Evolutionary conservation across 1,284 basidiomycete species (phyloP).

Genomic region (Cutaneotrichosporon sp.): DNA sequence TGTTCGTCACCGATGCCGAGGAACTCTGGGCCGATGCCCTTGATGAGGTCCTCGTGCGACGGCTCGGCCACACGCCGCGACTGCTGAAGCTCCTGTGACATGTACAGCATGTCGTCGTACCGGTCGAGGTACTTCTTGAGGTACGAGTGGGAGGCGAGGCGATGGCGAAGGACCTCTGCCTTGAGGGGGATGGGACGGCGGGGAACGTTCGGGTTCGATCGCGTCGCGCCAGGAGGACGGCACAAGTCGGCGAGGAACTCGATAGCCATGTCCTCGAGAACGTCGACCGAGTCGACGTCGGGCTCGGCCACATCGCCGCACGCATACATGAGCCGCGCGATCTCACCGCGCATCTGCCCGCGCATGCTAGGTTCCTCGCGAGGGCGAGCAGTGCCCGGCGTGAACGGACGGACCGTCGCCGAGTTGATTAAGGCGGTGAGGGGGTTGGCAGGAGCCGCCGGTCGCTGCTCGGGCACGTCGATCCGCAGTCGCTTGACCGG

Average conservation of each 20-base stretch:
- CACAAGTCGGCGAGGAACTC: constrained; percentile 48
- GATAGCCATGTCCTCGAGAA: constrained; percentile 47
- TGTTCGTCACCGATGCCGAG: constrained; percentile 38
- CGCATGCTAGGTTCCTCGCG: constrained; percentile 39
- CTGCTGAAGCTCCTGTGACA: constrained; percentile 35
- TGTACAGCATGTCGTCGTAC: constrained; percentile 47
- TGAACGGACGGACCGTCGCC: not conserved
- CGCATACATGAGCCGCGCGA: constrained; percentile 48
- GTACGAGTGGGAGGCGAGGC: constrained; percentile 33
- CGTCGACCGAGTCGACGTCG: constrained; percentile 45
- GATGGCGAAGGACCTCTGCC: constrained; percentile 39
- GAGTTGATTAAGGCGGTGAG: not conserved
- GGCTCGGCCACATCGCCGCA: constrained; percentile 46
- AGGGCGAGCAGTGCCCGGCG: not conserved
- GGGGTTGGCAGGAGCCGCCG: not conserved
- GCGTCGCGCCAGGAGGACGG: constrained; percentile 39
- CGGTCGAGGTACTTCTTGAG: constrained; percentile 45
- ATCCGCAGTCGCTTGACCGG: constrained; percentile 10
- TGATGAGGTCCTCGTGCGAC: constrained; percentile 37
- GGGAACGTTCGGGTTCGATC: constrained; percentile 19
- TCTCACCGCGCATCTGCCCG: constrained; percentile 47
- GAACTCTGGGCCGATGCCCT: constrained; percentile 38
- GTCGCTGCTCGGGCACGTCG: constrained; percentile 10
- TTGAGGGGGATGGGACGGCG: constrained; percentile 32
- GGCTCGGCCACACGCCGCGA: constrained; percentile 32